Percentiles rank a stretch among this genome's conserved stretches.
These are phyloP conservation scores for Epichloe elymi DNA, from an alignment of 2,329 filamentous ascomycete genomes.

Conservation along the genomic window DNA sequence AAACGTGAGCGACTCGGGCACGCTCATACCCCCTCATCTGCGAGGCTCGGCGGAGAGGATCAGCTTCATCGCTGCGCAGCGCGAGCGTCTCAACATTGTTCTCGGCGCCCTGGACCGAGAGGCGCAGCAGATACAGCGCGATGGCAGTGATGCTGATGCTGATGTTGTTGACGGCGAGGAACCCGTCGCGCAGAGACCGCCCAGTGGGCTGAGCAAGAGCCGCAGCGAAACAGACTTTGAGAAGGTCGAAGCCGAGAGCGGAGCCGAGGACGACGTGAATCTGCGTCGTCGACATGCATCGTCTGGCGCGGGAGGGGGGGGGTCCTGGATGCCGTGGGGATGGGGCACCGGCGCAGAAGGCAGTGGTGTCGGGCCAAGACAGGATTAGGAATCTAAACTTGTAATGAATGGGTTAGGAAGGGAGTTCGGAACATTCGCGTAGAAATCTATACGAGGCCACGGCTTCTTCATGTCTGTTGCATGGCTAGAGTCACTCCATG, in stretches of 20 bases:
- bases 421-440: constrained; percentile 17
- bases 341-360: constrained; percentile 22
- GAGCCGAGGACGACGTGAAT: constrained; percentile 36
- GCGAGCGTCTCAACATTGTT: constrained; percentile 61
- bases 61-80: constrained; percentile 64
- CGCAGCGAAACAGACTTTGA: constrained; percentile 83
- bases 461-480: not conserved
- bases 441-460: constrained; percentile 5
- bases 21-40: constrained; percentile 59
- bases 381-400: constrained; percentile 16
- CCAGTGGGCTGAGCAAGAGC: constrained; percentile 58
- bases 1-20: constrained; percentile 30
- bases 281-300: constrained; percentile 19
- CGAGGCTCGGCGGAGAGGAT: constrained; percentile 52
- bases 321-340: constrained; percentile 37
- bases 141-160: constrained; percentile 18
- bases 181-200: constrained; percentile 24
- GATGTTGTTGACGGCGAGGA: constrained; percentile 19
- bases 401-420: constrained; percentile 11
- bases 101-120: constrained; percentile 70
- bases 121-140: constrained; percentile 45
- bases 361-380: constrained; percentile 25
- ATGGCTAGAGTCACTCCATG: not conserved
- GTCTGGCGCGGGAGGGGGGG: constrained; percentile 13
- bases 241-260: constrained; percentile 67